Evolutionary conservation across 2,329 filamentous ascomycete species (phyloP), one percentile per base, ranked within the genome.

Genomic region (Coleophoma eucalyptorum): DNA sequence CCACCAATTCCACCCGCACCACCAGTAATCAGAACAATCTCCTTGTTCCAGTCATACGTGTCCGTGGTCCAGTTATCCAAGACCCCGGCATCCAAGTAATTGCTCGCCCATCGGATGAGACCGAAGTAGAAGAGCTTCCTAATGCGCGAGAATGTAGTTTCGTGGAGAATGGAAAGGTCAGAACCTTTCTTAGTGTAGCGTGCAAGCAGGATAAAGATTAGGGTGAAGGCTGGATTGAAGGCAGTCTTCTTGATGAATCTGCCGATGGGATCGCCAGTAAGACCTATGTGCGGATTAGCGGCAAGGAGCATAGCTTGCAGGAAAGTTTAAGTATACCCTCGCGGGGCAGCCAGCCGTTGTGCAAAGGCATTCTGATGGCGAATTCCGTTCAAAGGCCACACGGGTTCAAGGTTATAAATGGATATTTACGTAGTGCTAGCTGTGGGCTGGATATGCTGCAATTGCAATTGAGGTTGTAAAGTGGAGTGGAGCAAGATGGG

Each of bases 1-100:
- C 78, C 80, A 13, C 89, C 89, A 61, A 93, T 90, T 0, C 89
- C 89, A 50, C 81, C 81, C 40, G 84, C 83, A 7, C 89, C 89
- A 7, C 89, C 88, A 0, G 89, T 92, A 18, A 92, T 76, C 41
- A 91, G 72, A 3, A 89, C 83, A 46, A 91, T 76, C 69, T 91
- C 87, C 47, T 76, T 77, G 19, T 74, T 69, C 85, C 87, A 90
- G 51, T 83, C 76, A 67, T 85, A 87, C 38, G 64, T 68, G 59
- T 82, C 80, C 11, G 58, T 63, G 1, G 64, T 71, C 72, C 75
- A 81, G 62, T 76, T 77, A 63, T 78, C 75, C 50, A 73, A 56
- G 1, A 70, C 70, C 2, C 75, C 69, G 2, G 70, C 67, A 58
- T 80, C 81, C 12, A 84, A 66, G 65, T 74, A 80, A 13, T 63